phyloP scores from a whole-genome alignment of 352 stramenopile genomes.

The Phytopythium boreale region DNA sequence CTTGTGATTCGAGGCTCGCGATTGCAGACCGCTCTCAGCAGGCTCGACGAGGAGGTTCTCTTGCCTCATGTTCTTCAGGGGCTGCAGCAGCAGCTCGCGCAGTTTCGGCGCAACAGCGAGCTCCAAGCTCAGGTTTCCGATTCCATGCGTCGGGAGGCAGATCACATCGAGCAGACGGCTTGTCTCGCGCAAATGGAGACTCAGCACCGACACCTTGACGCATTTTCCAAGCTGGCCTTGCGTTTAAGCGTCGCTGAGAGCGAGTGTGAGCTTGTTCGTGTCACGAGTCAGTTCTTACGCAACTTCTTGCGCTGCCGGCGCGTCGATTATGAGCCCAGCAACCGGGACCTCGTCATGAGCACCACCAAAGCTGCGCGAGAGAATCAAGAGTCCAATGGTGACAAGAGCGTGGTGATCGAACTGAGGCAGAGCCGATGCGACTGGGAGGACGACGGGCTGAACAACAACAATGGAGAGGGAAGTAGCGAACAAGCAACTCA shows the following conservation, averaged over 20 bases:
- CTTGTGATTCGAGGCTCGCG: neutral
- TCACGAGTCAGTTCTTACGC: neutral
- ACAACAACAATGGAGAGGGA: neutral
- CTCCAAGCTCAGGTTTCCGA: neutral
- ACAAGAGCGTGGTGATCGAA: neutral
- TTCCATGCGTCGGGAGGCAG: neutral
- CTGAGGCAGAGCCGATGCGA: neutral
- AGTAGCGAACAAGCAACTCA: neutral
- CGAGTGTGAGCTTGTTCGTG: neutral
- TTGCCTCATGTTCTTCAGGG: neutral
- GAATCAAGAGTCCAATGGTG: neutral
- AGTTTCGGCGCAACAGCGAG: neutral
- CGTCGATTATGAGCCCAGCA: neutral
- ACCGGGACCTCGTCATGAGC: neutral
- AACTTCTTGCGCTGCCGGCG: neutral
- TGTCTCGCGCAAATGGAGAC: neutral
- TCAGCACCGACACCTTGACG: neutral
- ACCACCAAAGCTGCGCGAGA: neutral
- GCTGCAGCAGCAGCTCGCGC: neutral
- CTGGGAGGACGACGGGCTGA: neutral
- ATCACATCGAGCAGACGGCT: neutral
- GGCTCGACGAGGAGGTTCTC: neutral
- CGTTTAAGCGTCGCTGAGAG: neutral
- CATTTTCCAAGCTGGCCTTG: neutral
- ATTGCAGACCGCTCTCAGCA: neutral